Base-by-base conservation (phyloP, 805 yeast genomes). In the Saturnispora serradocipensis region DNA sequence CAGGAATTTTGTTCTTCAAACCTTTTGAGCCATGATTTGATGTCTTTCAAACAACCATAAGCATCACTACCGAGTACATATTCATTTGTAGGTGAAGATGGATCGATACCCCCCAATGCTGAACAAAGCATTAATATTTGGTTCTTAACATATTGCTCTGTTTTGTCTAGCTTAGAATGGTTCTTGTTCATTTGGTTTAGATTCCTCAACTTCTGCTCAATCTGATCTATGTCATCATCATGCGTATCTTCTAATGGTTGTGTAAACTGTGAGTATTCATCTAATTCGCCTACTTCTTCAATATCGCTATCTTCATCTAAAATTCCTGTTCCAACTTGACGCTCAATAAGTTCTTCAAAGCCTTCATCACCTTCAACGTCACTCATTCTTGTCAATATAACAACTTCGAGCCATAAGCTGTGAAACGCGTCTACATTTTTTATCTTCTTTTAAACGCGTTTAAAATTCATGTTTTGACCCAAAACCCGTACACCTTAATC, bases 31-130 rank as follows among this genome's bases (percentile, higher is more conserved):
- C 98, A 91, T 58, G 86, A 75, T 63, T 88, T 88, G 55, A 93
- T 67, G 67, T 93, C 99, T 58, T 86, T 84, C 32, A 93, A 68
- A 67, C 97, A 88, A 0, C 89, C 89, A 51, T 79, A 65, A 2
- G 95, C 95, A 61, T 91, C 97, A 53, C 84, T 88, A 10, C 98
- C 98, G 3, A 90, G 74, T 54, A 78, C 80, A 61, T 93, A 93
- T 1, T 67, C 64, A 2, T 63, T 56, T 13, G 59, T 46, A 4
- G 68, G 64, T 13, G 52, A 49, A 1, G 83, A 67, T 46, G 83
- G 78, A 66, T 90, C 97, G 0, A 83, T 77, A 1, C 97, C 98
- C 50, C 99, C 99, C 2, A 91, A 73, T 0, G 98, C 96, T 3
- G 96, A 80, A 3, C 89, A 88, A 39, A 90, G 73, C 43, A 87